Evolutionary conservation across 2,329 filamentous ascomycete species (phyloP), one percentile per base, ranked within the genome.

Genomic region (Bipolaris bicolor): DNA sequence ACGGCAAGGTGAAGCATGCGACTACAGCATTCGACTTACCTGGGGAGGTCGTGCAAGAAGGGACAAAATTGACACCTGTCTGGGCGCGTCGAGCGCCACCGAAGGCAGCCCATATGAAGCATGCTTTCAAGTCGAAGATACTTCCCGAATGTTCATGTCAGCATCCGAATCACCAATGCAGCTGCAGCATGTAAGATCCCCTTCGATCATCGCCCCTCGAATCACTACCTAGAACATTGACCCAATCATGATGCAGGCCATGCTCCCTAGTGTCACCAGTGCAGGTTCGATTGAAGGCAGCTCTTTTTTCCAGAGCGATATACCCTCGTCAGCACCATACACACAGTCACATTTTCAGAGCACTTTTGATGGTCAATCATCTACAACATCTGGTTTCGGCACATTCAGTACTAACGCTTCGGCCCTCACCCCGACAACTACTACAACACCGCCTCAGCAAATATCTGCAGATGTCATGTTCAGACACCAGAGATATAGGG

Each of bases 1-100:
- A 66, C 86, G 86, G 60, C 86, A 88, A 62, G 87, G 87, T 59
- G 89, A 92, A 71, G 79, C 80, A 45, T 95, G 91, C 78, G 90
- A 95, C 76, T 94, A 93, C 74, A 90, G 86, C 67, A 90, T 94
- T 66, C 84, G 89, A 31, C 79, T 94, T 63, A 93, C 93, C 68
- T 94, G 91, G 91, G 88, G 89, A 58, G 90, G 90, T 4, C 84
- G 90, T 55, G 82, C 84, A 48, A 88, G 86, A 71, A 86, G 84
- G 85, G 84, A 75, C 60, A 78, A 77, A 49, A 77, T 75, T 39
- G 71, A 66, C 20, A 54, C 64, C 4, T 61, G 52, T 13, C 70
- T 68, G 1, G 65, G 55, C 40, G 56, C 61, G 41, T 73, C 73
- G 15, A 74, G 66, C 51, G 54, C 60, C 7, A 52, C 58, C 2